Evolutionary conservation across 2,329 filamentous ascomycete species (phyloP).

Genomic region (Hysterium pulicare): DNA sequence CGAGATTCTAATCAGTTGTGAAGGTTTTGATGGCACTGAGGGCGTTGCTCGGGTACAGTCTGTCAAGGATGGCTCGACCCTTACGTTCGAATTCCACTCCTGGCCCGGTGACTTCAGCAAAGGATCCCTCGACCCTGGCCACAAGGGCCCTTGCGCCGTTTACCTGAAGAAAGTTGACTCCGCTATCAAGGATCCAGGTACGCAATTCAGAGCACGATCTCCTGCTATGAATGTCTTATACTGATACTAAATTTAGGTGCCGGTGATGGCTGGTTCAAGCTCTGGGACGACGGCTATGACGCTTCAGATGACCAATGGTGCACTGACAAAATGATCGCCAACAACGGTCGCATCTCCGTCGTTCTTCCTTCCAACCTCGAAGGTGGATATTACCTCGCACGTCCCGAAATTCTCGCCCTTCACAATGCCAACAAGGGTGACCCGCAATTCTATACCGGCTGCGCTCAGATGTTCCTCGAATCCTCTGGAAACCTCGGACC

Average conservation of each 20-base stretch:
- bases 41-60: conserved; percentile 49
- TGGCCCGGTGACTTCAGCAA: conserved; percentile 55
- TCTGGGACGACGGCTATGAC: conserved; percentile 68
- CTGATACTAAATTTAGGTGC: conserved; percentile 21
- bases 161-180: conserved; percentile 69
- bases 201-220: background rate
- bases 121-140: conserved; percentile 57
- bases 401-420: conserved; percentile 67
- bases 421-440: conserved; percentile 56
- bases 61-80: conserved; percentile 49
- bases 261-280: conserved; percentile 74
- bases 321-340: conserved; percentile 63
- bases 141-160: conserved; percentile 68
- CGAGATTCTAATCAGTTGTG: background rate
- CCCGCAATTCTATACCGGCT: conserved; percentile 71
- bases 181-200: conserved; percentile 49
- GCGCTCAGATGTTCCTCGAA: conserved; percentile 66
- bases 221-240: background rate
- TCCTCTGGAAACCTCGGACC: conserved; percentile 48
- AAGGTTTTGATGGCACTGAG: conserved; percentile 48
- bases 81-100: conserved; percentile 66
- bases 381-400: conserved; percentile 66
- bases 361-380: conserved; percentile 60
- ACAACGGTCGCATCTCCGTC: conserved; percentile 62
- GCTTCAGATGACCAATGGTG: conserved; percentile 59